These are phyloP conservation scores for Malus domestica DNA, from an alignment of 306 rosid species.

Conservation along the genomic window ASM211411v1 NC_041798.1:38042001-38042500, in stretches of 20 bases:
- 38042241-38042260: not conserved
- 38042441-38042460: not conserved
- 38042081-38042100: slow-evolving; percentile 8
- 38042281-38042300: not conserved
- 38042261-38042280: slow-evolving; percentile 54
- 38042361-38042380: not conserved
- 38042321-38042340: not conserved
- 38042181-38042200: slow-evolving; percentile 22
- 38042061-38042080: not conserved
- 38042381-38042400: not conserved
- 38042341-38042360: not conserved
- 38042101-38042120: not conserved
- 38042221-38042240: slow-evolving; percentile 3
- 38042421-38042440: not conserved
- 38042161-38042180: slow-evolving; percentile 81
- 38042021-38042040: not conserved
- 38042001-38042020: slow-evolving; percentile 45
- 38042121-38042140: slow-evolving; percentile 33
- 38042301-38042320: slow-evolving; percentile 2
- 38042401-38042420: slow-evolving; percentile 6
- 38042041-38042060: not conserved
- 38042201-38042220: not conserved
- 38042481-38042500: not conserved
- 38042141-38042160: slow-evolving; percentile 42
- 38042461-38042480: not conserved